A percentile compares a stretch with the other conserved stretches of the same genome.
Conservation (phyloP, 192 early-diverging fungal species). For the Oehlia diaphana region DNA sequence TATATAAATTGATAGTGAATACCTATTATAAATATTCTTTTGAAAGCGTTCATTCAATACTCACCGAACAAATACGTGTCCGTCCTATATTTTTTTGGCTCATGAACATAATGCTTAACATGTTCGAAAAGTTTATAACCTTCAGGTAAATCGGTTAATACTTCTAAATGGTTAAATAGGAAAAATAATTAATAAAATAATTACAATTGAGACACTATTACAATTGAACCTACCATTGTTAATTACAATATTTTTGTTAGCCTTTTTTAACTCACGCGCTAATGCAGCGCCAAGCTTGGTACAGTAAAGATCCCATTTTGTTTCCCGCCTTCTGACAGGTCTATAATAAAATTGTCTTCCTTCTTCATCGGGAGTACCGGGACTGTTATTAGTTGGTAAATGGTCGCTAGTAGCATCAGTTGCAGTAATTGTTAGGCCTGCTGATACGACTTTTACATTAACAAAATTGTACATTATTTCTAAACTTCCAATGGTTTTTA, state of each 20-base stretch:
- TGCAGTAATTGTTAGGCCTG: neutral
- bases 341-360: neutral
- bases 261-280: neutral
- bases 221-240: neutral
- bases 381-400: neutral
- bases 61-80: slow-evolving; percentile 10
- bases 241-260: neutral
- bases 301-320: neutral
- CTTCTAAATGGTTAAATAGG: neutral
- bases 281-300: neutral
- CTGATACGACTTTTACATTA: neutral
- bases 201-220: neutral
- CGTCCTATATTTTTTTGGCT: neutral
- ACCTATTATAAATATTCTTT: neutral
- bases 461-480: neutral
- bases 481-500: neutral
- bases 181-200: neutral
- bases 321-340: neutral
- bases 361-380: neutral
- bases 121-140: neutral
- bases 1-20: neutral
- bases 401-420: neutral
- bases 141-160: slow-evolving; percentile 13
- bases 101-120: neutral
- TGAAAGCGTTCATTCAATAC: neutral